Conservation (phyloP, 306 rosid species). For the Calophaca sinica region DNA sequence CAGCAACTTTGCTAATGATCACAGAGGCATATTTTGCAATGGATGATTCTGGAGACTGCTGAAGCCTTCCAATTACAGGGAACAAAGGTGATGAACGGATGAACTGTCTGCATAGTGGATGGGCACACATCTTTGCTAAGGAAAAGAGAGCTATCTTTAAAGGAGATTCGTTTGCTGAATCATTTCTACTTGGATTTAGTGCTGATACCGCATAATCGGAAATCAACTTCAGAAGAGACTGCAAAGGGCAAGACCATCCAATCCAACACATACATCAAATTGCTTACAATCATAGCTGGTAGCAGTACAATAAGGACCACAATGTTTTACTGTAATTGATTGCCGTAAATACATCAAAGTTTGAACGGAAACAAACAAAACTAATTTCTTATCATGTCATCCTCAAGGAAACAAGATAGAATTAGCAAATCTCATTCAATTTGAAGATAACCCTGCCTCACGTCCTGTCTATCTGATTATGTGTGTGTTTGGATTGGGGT, state of each 20-base stretch:
- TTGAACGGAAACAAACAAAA: no score
- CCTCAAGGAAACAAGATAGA: no score
- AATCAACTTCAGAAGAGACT: conserved; percentile 87
- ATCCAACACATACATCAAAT: no score
- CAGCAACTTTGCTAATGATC: conserved; percentile 69
- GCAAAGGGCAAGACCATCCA: conserved; percentile 38
- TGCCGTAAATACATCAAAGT: no score
- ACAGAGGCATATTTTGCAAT: conserved; percentile 75
- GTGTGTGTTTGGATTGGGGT: no score
- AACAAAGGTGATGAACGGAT: conserved; percentile 80
- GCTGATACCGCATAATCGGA: conserved; percentile 75
- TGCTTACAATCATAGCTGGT: no score
- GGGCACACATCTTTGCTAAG: conserved; percentile 92
- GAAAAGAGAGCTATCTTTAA: conserved; percentile 93
- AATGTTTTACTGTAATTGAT: no score
- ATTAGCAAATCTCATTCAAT: no score
- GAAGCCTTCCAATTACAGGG: conserved; percentile 75
- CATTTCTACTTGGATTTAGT: conserved; percentile 71
- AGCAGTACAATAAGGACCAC: no score
- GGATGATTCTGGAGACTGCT: conserved; percentile 79
- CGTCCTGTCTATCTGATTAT: not conserved
- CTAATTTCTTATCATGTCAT: not conserved
- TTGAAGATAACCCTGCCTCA: no score
- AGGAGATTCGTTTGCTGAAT: conserved; percentile 79
- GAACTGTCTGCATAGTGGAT: conserved; percentile 78